Conservation (phyloP, 139 green algal species). For the Picochlorum sp. region DNA sequence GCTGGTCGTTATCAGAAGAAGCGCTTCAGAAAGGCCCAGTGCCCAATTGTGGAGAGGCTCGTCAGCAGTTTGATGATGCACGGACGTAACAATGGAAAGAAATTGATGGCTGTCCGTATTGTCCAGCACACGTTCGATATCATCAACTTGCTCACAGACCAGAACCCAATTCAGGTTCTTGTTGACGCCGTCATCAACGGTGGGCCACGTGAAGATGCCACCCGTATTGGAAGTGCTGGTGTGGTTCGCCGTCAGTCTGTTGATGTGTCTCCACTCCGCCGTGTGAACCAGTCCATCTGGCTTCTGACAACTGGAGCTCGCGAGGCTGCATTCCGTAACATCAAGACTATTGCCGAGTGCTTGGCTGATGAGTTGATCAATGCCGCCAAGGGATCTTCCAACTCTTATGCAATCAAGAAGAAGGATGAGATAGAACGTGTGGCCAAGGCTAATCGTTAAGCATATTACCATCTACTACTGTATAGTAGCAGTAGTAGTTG, state of each 20-base stretch:
- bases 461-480: neutral
- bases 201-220: conserved; percentile 96
- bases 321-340: conserved; percentile 96
- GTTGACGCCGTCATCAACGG: conserved; percentile 99
- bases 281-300: conserved; percentile 97
- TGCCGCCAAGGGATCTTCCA: conserved; percentile 96
- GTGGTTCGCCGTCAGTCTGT: conserved; percentile 95
- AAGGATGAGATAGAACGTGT: conserved; percentile 99
- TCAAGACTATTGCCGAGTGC: conserved; percentile 99
- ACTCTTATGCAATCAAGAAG: conserved; percentile 99
- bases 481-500: no score
- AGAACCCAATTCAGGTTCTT: conserved; percentile 97
- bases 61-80: conserved; percentile 97
- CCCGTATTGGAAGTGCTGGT: conserved; percentile 92
- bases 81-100: conserved; percentile 99
- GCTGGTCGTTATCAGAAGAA: conserved; percentile 96
- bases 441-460: conserved; percentile 98
- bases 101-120: conserved; percentile 96
- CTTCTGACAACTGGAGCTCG: conserved; percentile 90
- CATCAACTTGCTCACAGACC: conserved; percentile 96
- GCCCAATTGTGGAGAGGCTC: conserved; percentile 96
- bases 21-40: conserved; percentile 98
- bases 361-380: conserved; percentile 99
- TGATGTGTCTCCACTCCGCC: conserved; percentile 97
- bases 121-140: conserved; percentile 98